phyloP scores from a whole-genome alignment of 108 stramenopile genomes.

The Pseudonitzschia multiseries region DNA sequence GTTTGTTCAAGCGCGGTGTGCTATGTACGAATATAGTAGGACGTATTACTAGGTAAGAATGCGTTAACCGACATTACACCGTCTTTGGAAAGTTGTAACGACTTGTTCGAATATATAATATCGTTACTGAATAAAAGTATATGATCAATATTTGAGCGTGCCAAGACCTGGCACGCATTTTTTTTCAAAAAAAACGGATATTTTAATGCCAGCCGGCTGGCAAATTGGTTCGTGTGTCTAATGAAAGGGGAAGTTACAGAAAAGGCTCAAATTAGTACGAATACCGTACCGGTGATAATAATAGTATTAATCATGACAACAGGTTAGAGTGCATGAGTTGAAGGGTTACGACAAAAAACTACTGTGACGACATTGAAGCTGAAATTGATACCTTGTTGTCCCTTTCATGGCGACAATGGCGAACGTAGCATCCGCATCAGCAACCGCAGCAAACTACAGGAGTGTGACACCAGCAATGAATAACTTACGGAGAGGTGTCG shows the following conservation, averaged over 20 bases:
- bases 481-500: conserved; percentile 35
- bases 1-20: too few relatives aligned
- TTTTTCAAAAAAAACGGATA: not conserved
- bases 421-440: conserved; percentile 6
- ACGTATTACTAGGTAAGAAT: not conserved
- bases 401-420: not conserved
- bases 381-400: not conserved
- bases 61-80: not conserved
- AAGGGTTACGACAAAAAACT: too few relatives aligned
- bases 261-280: not conserved
- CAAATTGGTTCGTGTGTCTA: not conserved
- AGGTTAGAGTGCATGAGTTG: not conserved
- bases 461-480: conserved; percentile 53
- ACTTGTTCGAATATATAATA: not conserved
- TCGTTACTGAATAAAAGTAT: not conserved
- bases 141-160: not conserved
- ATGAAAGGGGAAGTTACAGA: not conserved
- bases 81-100: conserved; percentile 3
- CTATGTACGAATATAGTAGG: too few relatives aligned
- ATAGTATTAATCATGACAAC: not conserved
- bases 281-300: not conserved
- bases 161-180: conserved; percentile 1
- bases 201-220: conserved; percentile 6
- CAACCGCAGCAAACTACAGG: conserved; percentile 23
- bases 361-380: not conserved